Conservation (phyloP, 2,329 filamentous ascomycete genomes). For the Aspergillus fijiensis region DNA sequence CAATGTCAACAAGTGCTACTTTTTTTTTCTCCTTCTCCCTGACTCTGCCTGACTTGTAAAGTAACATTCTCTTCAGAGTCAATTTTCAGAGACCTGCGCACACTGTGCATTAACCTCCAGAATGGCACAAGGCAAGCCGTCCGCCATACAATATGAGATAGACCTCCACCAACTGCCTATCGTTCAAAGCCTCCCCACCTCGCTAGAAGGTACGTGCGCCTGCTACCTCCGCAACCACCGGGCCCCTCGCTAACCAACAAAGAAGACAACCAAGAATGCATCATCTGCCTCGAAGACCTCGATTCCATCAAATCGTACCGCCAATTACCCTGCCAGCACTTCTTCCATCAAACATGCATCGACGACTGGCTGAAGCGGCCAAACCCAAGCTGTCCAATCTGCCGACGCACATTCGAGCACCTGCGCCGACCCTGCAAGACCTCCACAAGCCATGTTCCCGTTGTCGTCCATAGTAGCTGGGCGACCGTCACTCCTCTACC, state of each 20-base stretch:
- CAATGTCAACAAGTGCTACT: neutral
- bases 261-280: neutral
- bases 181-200: neutral
- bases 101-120: neutral
- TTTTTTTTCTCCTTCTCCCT: neutral
- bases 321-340: neutral
- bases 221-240: neutral
- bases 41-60: no score
- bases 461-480: neutral
- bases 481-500: neutral
- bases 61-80: neutral
- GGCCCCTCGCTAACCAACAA: no score
- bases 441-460: neutral
- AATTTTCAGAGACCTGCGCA: neutral
- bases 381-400: neutral
- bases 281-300: neutral
- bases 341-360: constrained; percentile 1
- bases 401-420: neutral
- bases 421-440: constrained; percentile 6
- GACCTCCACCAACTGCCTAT: neutral
- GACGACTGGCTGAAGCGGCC: neutral
- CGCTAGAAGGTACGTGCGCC: neutral
- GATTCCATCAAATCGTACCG: neutral
- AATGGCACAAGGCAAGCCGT: neutral
- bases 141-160: neutral